These are phyloP conservation scores for Graphilbum sp. DNA, from an alignment of 2,329 filamentous ascomycete genomes.

Conservation along the genomic window DNA sequence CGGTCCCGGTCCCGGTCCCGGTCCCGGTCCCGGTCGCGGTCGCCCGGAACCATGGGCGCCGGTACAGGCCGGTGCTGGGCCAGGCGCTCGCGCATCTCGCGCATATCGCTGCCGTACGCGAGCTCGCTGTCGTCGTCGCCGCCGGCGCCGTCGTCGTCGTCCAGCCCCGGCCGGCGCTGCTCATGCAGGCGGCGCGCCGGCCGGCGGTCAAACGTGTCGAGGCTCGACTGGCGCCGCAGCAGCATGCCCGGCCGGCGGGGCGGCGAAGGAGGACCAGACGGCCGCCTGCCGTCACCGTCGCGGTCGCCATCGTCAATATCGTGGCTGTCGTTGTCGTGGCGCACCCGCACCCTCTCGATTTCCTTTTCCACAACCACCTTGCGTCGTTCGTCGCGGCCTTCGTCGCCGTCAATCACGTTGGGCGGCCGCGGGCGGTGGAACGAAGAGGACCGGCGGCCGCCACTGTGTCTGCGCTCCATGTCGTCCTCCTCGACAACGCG, in stretches of 20 bases:
- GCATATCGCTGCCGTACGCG: background rate
- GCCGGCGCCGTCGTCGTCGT: conserved; percentile 12
- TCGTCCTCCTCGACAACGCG: conserved; percentile 36
- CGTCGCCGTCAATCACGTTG: conserved; percentile 4
- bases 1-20: conserved; percentile 2
- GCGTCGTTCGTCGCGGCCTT: background rate
- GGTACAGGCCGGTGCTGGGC: background rate
- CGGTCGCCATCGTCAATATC: conserved; percentile 10
- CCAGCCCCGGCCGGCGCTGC: background rate
- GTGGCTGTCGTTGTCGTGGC: too few species aligned
- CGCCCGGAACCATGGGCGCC: conserved; percentile 1
- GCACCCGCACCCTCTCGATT: conserved; percentile 27
- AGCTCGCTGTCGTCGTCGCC: background rate
- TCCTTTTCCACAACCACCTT: background rate
- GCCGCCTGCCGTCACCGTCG: conserved; percentile 11
- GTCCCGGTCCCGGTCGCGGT: background rate
- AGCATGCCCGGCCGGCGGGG: conserved; percentile 46
- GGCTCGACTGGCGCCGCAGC: conserved; percentile 67
- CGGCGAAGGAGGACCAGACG: too few species aligned
- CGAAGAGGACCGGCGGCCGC: background rate
- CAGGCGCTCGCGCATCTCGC: too few species aligned
- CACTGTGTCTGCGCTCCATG: too few species aligned
- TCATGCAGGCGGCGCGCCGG: conserved; percentile 20
- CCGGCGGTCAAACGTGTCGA: conserved; percentile 77
- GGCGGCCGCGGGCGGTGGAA: conserved; percentile 10